Evolutionary conservation across 75 land plant genomes (phyloP).

Genomic region (Cupressus sempervirens): DNA sequence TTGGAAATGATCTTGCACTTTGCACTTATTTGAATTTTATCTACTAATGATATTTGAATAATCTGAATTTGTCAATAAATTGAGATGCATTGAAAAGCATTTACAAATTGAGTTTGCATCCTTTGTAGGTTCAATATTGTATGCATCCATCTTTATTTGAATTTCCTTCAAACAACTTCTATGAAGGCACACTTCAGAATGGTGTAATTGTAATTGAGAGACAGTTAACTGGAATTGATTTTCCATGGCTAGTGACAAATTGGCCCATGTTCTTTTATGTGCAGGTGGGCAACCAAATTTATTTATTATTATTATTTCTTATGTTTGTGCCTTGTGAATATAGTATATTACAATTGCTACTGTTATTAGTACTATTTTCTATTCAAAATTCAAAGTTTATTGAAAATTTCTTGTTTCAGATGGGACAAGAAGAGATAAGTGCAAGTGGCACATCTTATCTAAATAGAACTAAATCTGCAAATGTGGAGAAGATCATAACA

Average conservation of each 20-base stretch:
- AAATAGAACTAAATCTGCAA: slow-evolving; percentile 95
- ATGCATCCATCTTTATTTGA: slow-evolving; percentile 98
- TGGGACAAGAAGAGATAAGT: slow-evolving; percentile 99
- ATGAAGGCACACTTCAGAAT: slow-evolving; percentile 98
- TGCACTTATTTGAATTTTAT: background rate
- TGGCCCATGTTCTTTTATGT: slow-evolving; percentile 99
- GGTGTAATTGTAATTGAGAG: slow-evolving; percentile 94
- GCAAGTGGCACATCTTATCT: slow-evolving; percentile 98
- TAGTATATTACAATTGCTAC: background rate
- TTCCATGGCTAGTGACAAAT: slow-evolving; percentile 99
- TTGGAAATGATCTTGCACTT: background rate
- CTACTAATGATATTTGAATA: background rate
- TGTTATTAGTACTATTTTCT: background rate
- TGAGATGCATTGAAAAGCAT: background rate
- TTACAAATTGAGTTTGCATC: background rate
- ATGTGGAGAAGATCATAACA: slow-evolving; percentile 97
- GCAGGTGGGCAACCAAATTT: slow-evolving; percentile 49
- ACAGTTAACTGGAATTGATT: slow-evolving; percentile 84
- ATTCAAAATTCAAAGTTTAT: background rate
- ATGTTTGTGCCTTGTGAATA: background rate
- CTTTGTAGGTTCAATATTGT: slow-evolving; percentile 91
- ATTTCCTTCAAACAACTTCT: slow-evolving; percentile 97
- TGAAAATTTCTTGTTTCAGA: slow-evolving; percentile 35
- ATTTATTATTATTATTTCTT: background rate
- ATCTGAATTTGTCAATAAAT: background rate